Evolutionary conservation across 2,329 filamentous ascomycete genomes (phyloP).

Genomic region (Alternaria sp.): DNA sequence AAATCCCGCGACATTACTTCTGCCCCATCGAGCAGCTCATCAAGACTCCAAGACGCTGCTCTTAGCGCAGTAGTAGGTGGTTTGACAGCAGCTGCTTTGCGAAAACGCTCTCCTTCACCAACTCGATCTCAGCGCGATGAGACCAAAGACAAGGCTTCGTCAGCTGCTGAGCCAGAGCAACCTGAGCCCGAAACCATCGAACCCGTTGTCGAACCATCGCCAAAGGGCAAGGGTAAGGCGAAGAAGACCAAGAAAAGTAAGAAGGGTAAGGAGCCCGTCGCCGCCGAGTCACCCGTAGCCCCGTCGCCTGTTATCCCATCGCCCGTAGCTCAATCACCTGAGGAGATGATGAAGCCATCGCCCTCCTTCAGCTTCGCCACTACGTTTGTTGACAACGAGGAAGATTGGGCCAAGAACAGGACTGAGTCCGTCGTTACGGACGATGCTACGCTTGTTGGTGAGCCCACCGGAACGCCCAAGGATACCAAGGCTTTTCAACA

Average conservation of each 20-base stretch:
- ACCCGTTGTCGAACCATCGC: conserved; percentile 17
- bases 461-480: conserved; percentile 20
- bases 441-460: conserved; percentile 42
- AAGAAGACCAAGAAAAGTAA: conserved; percentile 37
- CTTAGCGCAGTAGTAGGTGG: conserved; percentile 37
- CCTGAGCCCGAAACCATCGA: conserved; percentile 6
- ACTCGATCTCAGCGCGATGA: conserved; percentile 18
- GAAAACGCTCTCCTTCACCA: conserved; percentile 24
- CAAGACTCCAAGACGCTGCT: conserved; percentile 36
- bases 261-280: conserved; percentile 37
- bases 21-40: conserved; percentile 30
- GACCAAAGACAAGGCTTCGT: conserved; percentile 17
- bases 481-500: conserved; percentile 31
- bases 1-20: conserved; percentile 15
- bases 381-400: conserved; percentile 40
- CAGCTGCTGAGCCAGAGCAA: conserved; percentile 12
- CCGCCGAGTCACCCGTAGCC: conserved; percentile 3
- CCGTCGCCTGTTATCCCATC: background rate
- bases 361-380: conserved; percentile 23
- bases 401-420: conserved; percentile 37
- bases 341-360: conserved; percentile 11
- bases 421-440: conserved; percentile 35
- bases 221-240: conserved; percentile 31
- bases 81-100: conserved; percentile 24
- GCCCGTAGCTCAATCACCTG: background rate